These are phyloP conservation scores for Trametes punicea DNA, from an alignment of 768 basidiomycete genomes.

Conservation along the genomic window DNA sequence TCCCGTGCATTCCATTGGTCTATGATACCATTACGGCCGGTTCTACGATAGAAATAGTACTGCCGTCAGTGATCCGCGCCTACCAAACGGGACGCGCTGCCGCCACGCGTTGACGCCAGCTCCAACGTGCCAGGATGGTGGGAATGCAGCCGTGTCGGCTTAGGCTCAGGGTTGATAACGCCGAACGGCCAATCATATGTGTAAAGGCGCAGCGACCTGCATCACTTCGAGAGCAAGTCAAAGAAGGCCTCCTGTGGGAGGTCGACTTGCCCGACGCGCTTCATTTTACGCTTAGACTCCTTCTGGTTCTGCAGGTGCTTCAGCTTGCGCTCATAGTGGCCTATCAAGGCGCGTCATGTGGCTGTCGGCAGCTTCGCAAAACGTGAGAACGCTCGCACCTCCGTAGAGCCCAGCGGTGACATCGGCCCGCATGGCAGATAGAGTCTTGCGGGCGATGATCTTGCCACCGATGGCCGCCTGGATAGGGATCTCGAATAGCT, in stretches of 20 bases:
- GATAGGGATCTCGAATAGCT: slow-evolving; percentile 92
- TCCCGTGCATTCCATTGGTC: neutral
- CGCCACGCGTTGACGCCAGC: neutral
- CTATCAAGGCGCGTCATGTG: slow-evolving; percentile 33
- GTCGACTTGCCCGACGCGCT: slow-evolving; percentile 82
- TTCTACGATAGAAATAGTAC: neutral
- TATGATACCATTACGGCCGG: slow-evolving; percentile 6
- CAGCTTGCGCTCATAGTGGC: slow-evolving; percentile 92
- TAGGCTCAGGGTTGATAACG: no score
- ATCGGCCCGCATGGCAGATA: slow-evolving; percentile 83
- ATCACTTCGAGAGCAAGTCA: slow-evolving; percentile 66
- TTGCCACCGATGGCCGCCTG: slow-evolving; percentile 89
- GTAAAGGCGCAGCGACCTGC: no score
- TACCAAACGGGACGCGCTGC: neutral
- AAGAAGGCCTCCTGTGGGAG: slow-evolving; percentile 97
- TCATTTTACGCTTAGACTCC: slow-evolving; percentile 87
- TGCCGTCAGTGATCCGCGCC: neutral
- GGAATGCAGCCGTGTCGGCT: no score
- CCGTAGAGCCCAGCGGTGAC: slow-evolving; percentile 95
- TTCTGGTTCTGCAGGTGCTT: slow-evolving; percentile 89
- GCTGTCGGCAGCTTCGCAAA: neutral
- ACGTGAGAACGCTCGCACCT: slow-evolving; percentile 40
- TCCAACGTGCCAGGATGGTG: no score
- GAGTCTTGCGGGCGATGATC: slow-evolving; percentile 84
- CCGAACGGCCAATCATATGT: neutral